Evolutionary conservation across 2,329 filamentous ascomycete genomes (phyloP).

Genomic region (Xylaria arbuscula): DNA sequence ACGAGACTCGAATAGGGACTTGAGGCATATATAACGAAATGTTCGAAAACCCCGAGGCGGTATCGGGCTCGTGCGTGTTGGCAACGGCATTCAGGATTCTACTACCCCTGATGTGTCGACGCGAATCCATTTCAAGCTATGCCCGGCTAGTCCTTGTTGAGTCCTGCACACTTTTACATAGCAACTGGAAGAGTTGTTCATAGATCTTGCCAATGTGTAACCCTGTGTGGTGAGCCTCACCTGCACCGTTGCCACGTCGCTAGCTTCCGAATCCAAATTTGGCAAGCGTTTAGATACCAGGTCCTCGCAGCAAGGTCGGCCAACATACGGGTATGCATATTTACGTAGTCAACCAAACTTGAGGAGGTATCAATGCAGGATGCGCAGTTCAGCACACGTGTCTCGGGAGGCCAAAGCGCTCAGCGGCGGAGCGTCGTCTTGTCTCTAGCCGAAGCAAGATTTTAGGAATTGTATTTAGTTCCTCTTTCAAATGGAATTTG

Average conservation of each 20-base stretch:
- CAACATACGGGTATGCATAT: background rate
- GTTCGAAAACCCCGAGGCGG: background rate
- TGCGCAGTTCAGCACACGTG: background rate
- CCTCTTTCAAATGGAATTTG: background rate
- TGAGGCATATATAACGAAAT: background rate
- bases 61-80: background rate
- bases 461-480: slow-evolving; percentile 21
- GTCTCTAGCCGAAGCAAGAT: slow-evolving; percentile 9
- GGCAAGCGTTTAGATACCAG: background rate
- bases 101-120: background rate
- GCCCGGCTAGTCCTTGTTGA: background rate
- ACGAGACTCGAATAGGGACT: background rate
- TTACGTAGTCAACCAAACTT: background rate
- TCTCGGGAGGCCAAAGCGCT: slow-evolving; percentile 18
- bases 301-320: background rate
- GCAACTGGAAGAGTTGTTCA: slow-evolving; percentile 6
- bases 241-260: slow-evolving; percentile 9
- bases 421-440: slow-evolving; percentile 3
- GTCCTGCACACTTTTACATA: background rate
- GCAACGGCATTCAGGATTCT: slow-evolving; percentile 3
- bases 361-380: slow-evolving; percentile 7
- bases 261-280: background rate
- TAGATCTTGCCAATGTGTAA: slow-evolving; percentile 5
- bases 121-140: slow-evolving; percentile 14
- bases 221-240: slow-evolving; percentile 13